Conservation (phyloP, 257 asterid genomes). For the Rauvolfia tetraphylla region DNA sequence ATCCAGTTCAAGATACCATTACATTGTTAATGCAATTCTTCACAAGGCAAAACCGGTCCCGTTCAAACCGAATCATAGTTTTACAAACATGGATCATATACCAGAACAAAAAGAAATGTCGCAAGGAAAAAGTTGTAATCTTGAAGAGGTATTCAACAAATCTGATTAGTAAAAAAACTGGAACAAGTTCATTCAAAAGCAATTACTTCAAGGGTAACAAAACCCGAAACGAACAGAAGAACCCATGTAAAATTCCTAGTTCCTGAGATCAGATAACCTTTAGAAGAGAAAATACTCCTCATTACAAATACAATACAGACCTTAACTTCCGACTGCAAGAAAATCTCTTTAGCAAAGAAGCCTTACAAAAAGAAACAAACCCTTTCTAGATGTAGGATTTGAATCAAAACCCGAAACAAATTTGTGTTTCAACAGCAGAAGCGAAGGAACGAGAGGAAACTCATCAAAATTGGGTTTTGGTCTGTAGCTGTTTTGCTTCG, state of each 20-base stretch:
- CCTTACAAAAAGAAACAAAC: neutral
- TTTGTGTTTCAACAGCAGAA: neutral
- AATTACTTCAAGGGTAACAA: neutral
- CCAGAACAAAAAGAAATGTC: neutral
- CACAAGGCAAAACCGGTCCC: neutral
- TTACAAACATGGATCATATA: neutral
- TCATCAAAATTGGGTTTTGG: neutral
- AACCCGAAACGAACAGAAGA: neutral
- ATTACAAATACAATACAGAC: neutral
- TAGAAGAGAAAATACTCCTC: neutral
- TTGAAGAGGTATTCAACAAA: slow-evolving; percentile 1
- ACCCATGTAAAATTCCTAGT: neutral
- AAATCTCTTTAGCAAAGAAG: neutral
- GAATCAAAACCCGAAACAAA: neutral
- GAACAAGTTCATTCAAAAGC: neutral
- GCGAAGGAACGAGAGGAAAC: neutral
- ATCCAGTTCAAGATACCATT: neutral
- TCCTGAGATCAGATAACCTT: neutral
- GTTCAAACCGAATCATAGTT: neutral
- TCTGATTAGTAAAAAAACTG: neutral
- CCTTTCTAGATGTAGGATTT: neutral
- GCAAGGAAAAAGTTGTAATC: neutral
- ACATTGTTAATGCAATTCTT: neutral
- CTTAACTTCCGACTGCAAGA: neutral
- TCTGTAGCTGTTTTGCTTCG: neutral